phyloP scores from a whole-genome alignment of 2,329 filamentous ascomycete species.

The Acarospora socialis region DNA sequence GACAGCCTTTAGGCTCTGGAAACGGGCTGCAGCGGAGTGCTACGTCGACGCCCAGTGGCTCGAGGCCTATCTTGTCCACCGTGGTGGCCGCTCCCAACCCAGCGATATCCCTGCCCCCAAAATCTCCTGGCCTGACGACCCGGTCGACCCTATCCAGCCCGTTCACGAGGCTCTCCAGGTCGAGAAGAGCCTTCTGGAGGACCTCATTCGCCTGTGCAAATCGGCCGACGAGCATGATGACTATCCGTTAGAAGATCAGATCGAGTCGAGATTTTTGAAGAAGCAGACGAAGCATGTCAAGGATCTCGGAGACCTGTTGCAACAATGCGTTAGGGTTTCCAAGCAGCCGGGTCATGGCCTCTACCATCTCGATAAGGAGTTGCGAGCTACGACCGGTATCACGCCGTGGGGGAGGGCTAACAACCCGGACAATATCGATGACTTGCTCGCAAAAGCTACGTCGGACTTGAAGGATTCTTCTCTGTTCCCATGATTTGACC shows the following conservation, averaged over 20 bases:
- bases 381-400: conserved; percentile 10
- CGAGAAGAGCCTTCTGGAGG: conserved; percentile 14
- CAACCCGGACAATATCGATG: conserved; percentile 14
- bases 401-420: conserved; percentile 11
- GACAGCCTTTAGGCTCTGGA: conserved; percentile 13
- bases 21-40: conserved; percentile 14
- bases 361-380: conserved; percentile 14
- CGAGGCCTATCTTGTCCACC: conserved; percentile 16
- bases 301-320: conserved; percentile 15
- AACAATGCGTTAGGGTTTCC: conserved; percentile 15
- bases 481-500: too few species aligned
- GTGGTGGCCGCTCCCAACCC: conserved; percentile 15
- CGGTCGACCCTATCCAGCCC: conserved; percentile 15
- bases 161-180: conserved; percentile 12
- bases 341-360: conserved; percentile 16
- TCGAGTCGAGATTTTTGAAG: conserved; percentile 14
- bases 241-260: conserved; percentile 9
- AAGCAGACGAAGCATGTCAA: conserved; percentile 17
- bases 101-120: conserved; percentile 15
- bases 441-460: too few species aligned
- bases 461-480: too few species aligned
- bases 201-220: conserved; percentile 13
- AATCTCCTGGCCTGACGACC: conserved; percentile 14
- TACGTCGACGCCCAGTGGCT: conserved; percentile 15
- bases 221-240: conserved; percentile 12